These are phyloP conservation scores for Candida tibetensis DNA, from an alignment of 805 yeast genomes.

Conservation along the genomic window DNA sequence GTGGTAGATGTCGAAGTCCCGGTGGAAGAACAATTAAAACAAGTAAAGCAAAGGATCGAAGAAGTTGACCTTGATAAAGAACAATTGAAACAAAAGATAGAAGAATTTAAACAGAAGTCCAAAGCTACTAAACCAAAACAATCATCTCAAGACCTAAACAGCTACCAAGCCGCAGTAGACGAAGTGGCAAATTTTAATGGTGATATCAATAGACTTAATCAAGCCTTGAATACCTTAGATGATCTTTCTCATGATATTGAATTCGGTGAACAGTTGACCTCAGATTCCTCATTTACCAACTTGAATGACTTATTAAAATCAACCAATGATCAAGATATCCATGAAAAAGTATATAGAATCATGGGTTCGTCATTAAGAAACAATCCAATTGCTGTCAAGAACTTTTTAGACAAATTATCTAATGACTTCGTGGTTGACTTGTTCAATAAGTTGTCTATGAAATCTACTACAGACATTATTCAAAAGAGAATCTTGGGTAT, in stretches of 20 bases:
- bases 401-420: conserved; percentile 26
- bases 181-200: conserved; percentile 17
- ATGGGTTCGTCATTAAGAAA: conserved; percentile 71
- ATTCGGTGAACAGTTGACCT: conserved; percentile 50
- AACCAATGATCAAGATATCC: conserved; percentile 15
- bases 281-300: conserved; percentile 30
- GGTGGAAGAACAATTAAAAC: conserved; percentile 5
- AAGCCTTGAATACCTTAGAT: conserved; percentile 43
- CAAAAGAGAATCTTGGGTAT: conserved; percentile 53
- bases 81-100: conserved; percentile 4
- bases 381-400: conserved; percentile 58
- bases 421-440: conserved; percentile 17
- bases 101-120: conserved; percentile 3
- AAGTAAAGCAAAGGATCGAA: conserved; percentile 2
- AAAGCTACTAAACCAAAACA: conserved; percentile 7
- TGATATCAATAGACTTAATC: conserved; percentile 18
- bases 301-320: conserved; percentile 18
- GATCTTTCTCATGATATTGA: conserved; percentile 70
- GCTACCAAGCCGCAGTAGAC: conserved; percentile 18
- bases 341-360: conserved; percentile 57
- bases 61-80: conserved; percentile 5
- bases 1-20: conserved; percentile 8
- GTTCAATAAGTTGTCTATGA: conserved; percentile 18
- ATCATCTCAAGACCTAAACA: conserved; percentile 14
- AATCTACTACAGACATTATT: conserved; percentile 25